These are phyloP conservation scores for Paramecium sonneborni DNA, from an alignment of 73 alveolate genomes.

Conservation along the genomic window DNA sequence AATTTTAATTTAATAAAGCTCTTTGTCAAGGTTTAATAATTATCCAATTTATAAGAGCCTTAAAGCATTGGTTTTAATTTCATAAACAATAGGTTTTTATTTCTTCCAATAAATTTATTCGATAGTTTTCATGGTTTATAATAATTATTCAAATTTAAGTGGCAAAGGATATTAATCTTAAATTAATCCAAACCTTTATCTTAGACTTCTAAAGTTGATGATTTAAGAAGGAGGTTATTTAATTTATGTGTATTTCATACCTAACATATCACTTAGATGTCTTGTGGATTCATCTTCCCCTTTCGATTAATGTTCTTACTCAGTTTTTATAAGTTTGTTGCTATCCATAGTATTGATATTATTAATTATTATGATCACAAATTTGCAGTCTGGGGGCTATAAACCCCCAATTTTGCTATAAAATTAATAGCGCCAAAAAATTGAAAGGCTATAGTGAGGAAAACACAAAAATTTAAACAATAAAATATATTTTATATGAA, in stretches of 20 bases:
- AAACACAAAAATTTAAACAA: background rate
- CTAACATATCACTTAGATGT: background rate
- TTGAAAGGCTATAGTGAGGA: background rate
- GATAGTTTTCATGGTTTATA: background rate
- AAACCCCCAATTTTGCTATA: conserved; percentile 9
- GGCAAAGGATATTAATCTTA: conserved; percentile 25
- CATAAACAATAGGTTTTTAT: background rate
- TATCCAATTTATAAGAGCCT: background rate
- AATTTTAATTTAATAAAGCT: background rate
- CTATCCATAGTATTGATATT: background rate
- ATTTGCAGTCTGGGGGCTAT: background rate
- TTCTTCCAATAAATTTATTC: conserved; percentile 13
- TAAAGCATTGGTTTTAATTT: background rate
- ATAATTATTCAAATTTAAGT: background rate
- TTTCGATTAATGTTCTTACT: background rate
- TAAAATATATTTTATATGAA: background rate
- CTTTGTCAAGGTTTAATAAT: background rate
- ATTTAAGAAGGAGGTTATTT: background rate
- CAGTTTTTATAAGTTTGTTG: background rate
- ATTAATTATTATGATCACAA: background rate
- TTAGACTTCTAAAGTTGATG: background rate
- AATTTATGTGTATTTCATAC: background rate
- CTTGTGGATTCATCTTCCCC: conserved; percentile 41
- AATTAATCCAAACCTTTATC: background rate
- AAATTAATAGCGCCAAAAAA: conserved; percentile 34